Evolutionary conservation across 352 stramenopile genomes (phyloP).

Genomic region (Phytophthora capsici): DNA sequence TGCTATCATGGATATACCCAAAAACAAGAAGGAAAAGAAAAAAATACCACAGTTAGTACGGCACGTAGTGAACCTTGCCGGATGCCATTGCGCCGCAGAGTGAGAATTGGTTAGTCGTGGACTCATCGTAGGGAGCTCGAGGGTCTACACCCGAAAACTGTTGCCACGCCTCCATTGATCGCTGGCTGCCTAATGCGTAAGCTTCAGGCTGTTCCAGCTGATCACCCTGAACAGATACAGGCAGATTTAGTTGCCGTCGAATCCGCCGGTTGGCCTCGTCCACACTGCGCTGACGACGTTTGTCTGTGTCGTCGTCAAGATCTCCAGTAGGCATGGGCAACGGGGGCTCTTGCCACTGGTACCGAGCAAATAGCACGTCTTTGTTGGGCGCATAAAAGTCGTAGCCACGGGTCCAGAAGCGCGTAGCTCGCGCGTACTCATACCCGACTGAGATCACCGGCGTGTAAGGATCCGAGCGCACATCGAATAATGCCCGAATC

Average conservation of each 20-base stretch:
- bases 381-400: constrained; percentile 84
- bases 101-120: constrained; percentile 88
- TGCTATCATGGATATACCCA: too few relatives aligned
- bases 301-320: constrained; percentile 22
- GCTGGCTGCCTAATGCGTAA: constrained; percentile 56
- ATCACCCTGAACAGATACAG: constrained; percentile 45
- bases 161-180: constrained; percentile 66
- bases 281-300: constrained; percentile 22
- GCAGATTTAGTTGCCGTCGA: constrained; percentile 60
- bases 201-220: constrained; percentile 40
- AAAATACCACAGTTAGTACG: constrained; percentile 50
- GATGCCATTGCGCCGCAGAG: constrained; percentile 49
- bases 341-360: constrained; percentile 53
- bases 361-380: constrained; percentile 70
- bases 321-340: constrained; percentile 22
- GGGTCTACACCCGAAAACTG: constrained; percentile 74
- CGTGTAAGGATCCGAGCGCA: constrained; percentile 81
- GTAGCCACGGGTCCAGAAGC: constrained; percentile 88
- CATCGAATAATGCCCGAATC: constrained; percentile 55
- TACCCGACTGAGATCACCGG: constrained; percentile 61
- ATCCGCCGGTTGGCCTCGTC: constrained; percentile 67
- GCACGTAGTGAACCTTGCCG: constrained; percentile 62
- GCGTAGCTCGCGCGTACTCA: constrained; percentile 80
- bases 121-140: constrained; percentile 67
- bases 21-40: too few relatives aligned